Evolutionary conservation across 2,329 filamentous ascomycete genomes (phyloP).

Genomic region (Diaporthe sp.): DNA sequence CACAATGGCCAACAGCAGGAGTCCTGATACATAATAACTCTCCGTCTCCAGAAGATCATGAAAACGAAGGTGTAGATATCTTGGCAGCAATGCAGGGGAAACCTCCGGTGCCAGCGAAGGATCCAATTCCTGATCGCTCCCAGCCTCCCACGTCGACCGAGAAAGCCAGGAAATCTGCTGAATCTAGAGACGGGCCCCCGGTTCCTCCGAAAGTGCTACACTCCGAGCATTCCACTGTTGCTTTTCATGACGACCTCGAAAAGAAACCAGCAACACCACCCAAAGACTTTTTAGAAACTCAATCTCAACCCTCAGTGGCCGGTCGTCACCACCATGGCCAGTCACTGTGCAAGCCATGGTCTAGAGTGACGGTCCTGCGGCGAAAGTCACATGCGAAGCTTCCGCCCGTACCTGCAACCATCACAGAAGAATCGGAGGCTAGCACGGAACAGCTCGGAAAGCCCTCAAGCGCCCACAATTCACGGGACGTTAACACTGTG

Average conservation of each 20-base stretch:
- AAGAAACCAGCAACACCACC: conserved; percentile 31
- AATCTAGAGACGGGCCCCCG: background rate
- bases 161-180: background rate
- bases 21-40: conserved; percentile 38
- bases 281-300: background rate
- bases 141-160: background rate
- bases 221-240: background rate
- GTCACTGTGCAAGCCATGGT: conserved; percentile 27
- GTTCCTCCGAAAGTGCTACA: background rate
- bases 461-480: background rate
- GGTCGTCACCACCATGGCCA: conserved; percentile 21
- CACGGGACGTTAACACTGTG: background rate
- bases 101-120: conserved; percentile 14
- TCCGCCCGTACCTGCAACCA: conserved; percentile 14
- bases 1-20: conserved; percentile 40
- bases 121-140: background rate
- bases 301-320: background rate
- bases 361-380: conserved; percentile 29
- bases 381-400: conserved; percentile 3
- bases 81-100: background rate
- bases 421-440: conserved; percentile 21
- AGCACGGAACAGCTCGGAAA: background rate
- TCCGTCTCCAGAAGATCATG: background rate
- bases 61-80: background rate
- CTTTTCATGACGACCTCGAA: background rate